phyloP scores from a whole-genome alignment of 148 eudicot species.

The Simmondsia chinensis region DNA sequence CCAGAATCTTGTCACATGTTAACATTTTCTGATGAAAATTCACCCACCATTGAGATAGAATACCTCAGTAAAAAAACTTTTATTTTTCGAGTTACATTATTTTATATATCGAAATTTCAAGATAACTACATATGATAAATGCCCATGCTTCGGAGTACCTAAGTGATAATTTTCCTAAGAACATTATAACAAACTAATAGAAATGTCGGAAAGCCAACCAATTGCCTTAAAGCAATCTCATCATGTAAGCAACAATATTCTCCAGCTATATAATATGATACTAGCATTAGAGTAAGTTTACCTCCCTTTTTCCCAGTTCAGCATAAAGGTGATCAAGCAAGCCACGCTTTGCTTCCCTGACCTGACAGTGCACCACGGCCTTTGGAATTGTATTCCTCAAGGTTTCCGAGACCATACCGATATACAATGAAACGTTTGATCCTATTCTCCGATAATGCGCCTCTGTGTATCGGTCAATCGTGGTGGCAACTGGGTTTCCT shows the following conservation, averaged over 20 bases:
- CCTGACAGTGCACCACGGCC: slow-evolving; percentile 56
- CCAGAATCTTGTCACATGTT: too few species aligned
- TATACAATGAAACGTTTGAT: slow-evolving; percentile 37
- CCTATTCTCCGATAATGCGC: slow-evolving; percentile 43
- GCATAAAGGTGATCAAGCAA: slow-evolving; percentile 37
- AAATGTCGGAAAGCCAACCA: background rate
- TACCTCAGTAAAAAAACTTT: too few species aligned
- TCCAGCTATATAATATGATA: background rate
- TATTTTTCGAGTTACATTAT: too few species aligned
- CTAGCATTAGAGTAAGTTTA: slow-evolving; percentile 7
- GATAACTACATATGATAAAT: too few species aligned
- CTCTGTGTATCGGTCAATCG: slow-evolving; percentile 44
- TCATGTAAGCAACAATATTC: background rate
- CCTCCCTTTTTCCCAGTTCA: slow-evolving; percentile 40
- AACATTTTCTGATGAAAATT: too few species aligned
- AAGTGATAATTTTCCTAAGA: too few species aligned
- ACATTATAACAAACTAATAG: too few species aligned
- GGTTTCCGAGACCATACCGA: slow-evolving; percentile 41
- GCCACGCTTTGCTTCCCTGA: slow-evolving; percentile 38
- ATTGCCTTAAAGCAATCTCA: background rate
- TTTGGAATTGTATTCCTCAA: slow-evolving; percentile 50
- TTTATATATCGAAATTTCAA: too few species aligned
- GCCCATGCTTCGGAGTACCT: too few species aligned
- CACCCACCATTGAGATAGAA: too few species aligned
- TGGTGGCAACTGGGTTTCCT: slow-evolving; percentile 17